Evolutionary conservation across 805 yeast species (phyloP).

Genomic region (Wickerhamiella hasegawae): DNA sequence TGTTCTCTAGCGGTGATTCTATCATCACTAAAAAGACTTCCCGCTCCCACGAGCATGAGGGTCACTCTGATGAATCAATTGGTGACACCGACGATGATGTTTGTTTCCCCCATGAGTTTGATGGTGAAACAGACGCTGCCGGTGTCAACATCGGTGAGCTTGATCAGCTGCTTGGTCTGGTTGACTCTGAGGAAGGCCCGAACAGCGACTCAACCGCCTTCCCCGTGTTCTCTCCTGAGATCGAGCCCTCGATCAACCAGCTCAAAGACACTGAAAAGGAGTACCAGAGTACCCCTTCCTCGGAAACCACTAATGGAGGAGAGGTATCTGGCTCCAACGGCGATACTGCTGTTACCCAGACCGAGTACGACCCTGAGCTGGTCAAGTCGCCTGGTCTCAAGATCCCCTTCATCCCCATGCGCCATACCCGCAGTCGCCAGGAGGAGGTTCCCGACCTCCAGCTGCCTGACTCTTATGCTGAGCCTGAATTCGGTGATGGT

Average conservation of each 20-base stretch:
- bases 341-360: not conserved
- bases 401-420: constrained; percentile 3
- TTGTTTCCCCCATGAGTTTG: constrained; percentile 81
- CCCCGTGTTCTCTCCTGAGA: not conserved
- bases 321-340: not conserved
- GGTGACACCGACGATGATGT: constrained; percentile 96
- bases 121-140: constrained; percentile 25
- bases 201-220: not conserved
- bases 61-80: constrained; percentile 18
- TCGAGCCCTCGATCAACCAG: not conserved
- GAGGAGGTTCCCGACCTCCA: constrained; percentile 4
- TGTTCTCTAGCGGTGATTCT: too few species aligned
- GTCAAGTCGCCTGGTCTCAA: constrained; percentile 7
- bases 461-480: constrained; percentile 1
- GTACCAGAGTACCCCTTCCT: not conserved
- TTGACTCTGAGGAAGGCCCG: constrained; percentile 1
- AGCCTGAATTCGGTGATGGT: not conserved
- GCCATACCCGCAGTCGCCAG: not conserved
- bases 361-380: not conserved
- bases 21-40: too few species aligned
- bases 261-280: not conserved
- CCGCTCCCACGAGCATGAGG: constrained; percentile 17
- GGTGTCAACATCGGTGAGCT: constrained; percentile 69
- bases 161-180: constrained; percentile 22
- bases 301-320: constrained; percentile 2